These are phyloP conservation scores for Ilyonectria destructans DNA, from an alignment of 2,329 filamentous ascomycete species.

Conservation along the genomic window DNA sequence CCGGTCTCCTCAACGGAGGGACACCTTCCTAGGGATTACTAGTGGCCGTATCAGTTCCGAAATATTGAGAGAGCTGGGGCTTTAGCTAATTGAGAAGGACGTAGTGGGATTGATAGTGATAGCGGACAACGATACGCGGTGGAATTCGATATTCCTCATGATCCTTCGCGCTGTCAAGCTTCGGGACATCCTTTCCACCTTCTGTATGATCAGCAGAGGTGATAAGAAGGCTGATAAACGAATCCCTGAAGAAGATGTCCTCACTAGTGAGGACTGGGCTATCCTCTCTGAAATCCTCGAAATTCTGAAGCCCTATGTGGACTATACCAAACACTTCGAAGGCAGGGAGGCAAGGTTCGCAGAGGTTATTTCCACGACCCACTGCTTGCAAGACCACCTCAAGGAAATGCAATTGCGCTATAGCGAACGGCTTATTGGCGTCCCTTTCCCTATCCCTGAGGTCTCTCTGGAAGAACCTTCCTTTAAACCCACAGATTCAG, in stretches of 20 bases:
- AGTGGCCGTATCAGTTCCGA: neutral
- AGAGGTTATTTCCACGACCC: neutral
- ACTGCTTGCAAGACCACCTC: neutral
- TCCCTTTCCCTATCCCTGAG: neutral
- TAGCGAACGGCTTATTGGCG: neutral
- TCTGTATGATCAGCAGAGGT: neutral
- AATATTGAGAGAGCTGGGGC: neutral
- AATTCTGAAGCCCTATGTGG: neutral
- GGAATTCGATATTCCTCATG: slow-evolving; percentile 10
- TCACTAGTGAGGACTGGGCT: neutral
- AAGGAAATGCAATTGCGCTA: neutral
- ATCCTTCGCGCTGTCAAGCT: slow-evolving; percentile 1
- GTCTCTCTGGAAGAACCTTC: neutral
- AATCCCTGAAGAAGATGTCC: neutral
- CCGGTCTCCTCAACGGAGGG: neutral
- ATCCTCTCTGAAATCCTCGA: neutral
- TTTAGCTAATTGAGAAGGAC: neutral
- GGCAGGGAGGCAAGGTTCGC: neutral
- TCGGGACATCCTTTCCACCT: neutral
- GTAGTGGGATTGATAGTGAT: neutral
- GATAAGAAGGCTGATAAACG: neutral
- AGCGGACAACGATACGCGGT: neutral
- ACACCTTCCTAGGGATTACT: neutral
- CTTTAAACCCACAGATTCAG: neutral
- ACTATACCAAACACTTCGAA: neutral